A percentile compares a stretch with the other conserved stretches of the same genome.
phyloP scores from a whole-genome alignment of 371 early-diverging fungal species.

The Thermomucor indicae-seudaticae region DNA sequence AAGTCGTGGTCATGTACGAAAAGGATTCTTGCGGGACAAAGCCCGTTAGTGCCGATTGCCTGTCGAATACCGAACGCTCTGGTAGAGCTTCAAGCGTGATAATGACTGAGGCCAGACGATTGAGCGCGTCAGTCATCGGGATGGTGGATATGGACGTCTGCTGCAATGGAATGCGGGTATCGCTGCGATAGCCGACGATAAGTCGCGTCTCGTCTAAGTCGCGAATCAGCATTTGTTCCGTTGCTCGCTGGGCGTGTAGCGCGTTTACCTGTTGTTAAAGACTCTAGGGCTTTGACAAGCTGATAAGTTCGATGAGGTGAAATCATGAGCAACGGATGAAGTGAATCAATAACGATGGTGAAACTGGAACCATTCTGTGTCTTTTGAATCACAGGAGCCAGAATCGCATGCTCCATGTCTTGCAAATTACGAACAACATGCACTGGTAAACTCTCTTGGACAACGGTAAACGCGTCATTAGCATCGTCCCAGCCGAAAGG shows the following conservation, averaged over 20 bases:
- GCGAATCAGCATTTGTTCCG: background rate
- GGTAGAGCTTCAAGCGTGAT: conserved; percentile 24
- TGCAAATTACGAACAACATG: conserved; percentile 1
- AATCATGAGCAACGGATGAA: conserved; percentile 21
- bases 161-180: conserved; percentile 15
- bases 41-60: conserved; percentile 33
- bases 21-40: conserved; percentile 37
- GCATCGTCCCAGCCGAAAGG: conserved; percentile 31
- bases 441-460: background rate
- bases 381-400: conserved; percentile 17
- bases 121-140: conserved; percentile 19
- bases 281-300: conserved; percentile 29
- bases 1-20: conserved; percentile 31
- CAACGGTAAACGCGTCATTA: background rate
- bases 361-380: conserved; percentile 8
- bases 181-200: conserved; percentile 26
- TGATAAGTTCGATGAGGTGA: conserved; percentile 36
- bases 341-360: conserved; percentile 31
- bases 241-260: background rate
- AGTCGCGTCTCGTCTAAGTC: conserved; percentile 25
- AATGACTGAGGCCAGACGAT: conserved; percentile 30
- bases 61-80: conserved; percentile 24
- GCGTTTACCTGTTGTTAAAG: conserved; percentile 31
- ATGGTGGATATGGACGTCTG: conserved; percentile 1
- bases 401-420: conserved; percentile 22